Conservation (phyloP, 164 flowering plant species). For the Vitis riparia region DNA sequence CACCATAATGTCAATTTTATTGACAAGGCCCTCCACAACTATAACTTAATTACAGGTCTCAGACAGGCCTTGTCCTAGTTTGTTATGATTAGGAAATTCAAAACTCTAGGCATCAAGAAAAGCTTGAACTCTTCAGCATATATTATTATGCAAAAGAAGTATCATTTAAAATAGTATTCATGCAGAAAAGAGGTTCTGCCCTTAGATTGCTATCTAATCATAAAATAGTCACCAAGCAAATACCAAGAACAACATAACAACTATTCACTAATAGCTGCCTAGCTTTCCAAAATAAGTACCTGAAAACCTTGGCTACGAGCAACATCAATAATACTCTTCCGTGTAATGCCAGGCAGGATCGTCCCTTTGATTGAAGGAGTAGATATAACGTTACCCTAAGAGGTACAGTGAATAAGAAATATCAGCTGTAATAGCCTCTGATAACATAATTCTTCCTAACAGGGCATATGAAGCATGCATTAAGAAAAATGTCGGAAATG, state of each 20-base stretch:
- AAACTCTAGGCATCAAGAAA: too few relatives aligned
- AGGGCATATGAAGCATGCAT: neutral
- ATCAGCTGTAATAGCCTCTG: neutral
- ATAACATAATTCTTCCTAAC: neutral
- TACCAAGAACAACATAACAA: neutral
- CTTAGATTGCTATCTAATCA: neutral
- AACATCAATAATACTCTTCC: conserved; percentile 95
- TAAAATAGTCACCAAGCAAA: neutral
- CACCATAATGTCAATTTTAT: too few relatives aligned
- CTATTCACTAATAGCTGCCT: neutral
- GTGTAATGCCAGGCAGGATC: conserved; percentile 91
- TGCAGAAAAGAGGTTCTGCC: too few relatives aligned
- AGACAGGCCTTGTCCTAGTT: too few relatives aligned
- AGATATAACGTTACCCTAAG: conserved; percentile 60
- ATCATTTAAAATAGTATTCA: too few relatives aligned
- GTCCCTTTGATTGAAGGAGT: conserved; percentile 94
- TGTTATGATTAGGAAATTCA: too few relatives aligned
- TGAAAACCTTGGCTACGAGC: conserved; percentile 75
- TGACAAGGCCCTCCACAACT: too few relatives aligned
- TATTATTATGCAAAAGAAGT: neutral
- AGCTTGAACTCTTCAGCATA: too few relatives aligned
- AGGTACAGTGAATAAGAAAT: conserved; percentile 5
- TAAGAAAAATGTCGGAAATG: neutral
- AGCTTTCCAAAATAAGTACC: conserved; percentile 34
- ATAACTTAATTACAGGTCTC: too few relatives aligned